Evolutionary conservation across 2,329 filamentous ascomycete species (phyloP).

Genomic region (Verticillium klebahnii): DNA sequence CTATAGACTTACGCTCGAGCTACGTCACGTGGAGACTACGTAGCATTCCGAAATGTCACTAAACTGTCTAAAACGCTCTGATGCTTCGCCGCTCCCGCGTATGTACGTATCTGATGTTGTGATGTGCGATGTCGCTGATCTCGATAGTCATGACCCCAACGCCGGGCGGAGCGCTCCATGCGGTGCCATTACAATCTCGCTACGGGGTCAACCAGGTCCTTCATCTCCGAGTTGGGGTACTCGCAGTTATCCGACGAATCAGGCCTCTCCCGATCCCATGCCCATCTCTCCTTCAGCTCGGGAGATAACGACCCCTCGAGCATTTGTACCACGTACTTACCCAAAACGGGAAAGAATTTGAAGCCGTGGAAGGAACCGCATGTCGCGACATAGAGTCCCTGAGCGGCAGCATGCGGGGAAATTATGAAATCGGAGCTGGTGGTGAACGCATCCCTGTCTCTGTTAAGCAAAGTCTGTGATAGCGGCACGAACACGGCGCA

Average conservation of each 20-base stretch:
- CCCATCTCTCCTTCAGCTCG: conserved; percentile 44
- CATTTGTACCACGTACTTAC: conserved; percentile 43
- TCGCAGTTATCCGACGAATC: conserved; percentile 47
- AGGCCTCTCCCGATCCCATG: conserved; percentile 56
- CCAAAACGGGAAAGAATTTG: conserved; percentile 45
- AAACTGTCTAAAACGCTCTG: neutral
- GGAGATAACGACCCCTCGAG: conserved; percentile 35
- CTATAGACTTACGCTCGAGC: neutral
- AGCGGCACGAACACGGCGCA: neutral
- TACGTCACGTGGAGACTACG: neutral
- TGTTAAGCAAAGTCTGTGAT: neutral
- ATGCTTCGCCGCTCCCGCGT: neutral
- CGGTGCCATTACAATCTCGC: conserved; percentile 21
- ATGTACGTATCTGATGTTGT: neutral
- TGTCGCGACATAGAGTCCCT: conserved; percentile 45
- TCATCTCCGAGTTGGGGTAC: conserved; percentile 55
- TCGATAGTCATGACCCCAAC: neutral
- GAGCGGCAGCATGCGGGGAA: conserved; percentile 35
- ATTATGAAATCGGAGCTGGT: conserved; percentile 53
- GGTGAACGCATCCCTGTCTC: conserved; percentile 60
- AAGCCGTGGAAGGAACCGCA: conserved; percentile 53
- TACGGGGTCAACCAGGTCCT: conserved; percentile 35
- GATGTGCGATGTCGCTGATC: neutral
- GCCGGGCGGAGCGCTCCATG: neutral
- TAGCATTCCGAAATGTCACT: neutral